Evolutionary conservation across 164 flowering plant species (phyloP).

Genomic region (Magnolia changhungtana): DNA sequence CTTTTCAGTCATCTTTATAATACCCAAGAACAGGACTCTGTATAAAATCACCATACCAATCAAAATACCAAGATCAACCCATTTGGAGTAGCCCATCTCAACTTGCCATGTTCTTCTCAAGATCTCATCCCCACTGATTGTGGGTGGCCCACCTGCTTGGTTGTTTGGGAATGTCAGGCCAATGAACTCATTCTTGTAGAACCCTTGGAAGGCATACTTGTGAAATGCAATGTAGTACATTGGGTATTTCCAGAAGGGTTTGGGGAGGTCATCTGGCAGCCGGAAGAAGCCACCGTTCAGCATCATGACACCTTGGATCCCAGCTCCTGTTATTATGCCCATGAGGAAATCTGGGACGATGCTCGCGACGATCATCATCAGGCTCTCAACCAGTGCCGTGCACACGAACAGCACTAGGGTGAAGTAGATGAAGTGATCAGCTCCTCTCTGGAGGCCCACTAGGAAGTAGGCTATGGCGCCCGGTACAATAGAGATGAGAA

Average conservation of each 20-base stretch:
- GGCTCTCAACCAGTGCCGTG: constrained; percentile 53
- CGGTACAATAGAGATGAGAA: constrained; percentile 40
- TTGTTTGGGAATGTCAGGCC: constrained; percentile 29
- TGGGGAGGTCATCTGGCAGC: constrained; percentile 47
- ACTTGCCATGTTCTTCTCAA: constrained; percentile 41
- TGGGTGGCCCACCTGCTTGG: constrained; percentile 17
- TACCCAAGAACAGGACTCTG: constrained; percentile 34
- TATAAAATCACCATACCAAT: constrained; percentile 48
- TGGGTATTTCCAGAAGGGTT: constrained; percentile 56
- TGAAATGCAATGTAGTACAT: constrained; percentile 48
- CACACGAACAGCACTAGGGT: constrained; percentile 27
- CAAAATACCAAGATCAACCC: constrained; percentile 45
- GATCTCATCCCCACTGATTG: constrained; percentile 29
- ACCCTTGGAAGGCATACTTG: constrained; percentile 42
- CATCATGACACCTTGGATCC: constrained; percentile 59
- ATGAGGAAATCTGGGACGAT: constrained; percentile 58
- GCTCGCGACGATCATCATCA: constrained; percentile 61
- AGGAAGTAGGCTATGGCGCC: constrained; percentile 51
- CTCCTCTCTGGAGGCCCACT: constrained; percentile 37
- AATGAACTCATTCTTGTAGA: constrained; percentile 48
- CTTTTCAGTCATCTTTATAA: constrained; percentile 39
- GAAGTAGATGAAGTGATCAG: constrained; percentile 37
- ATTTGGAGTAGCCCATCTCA: constrained; percentile 39
- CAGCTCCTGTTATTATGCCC: constrained; percentile 58
- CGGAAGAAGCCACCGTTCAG: constrained; percentile 49